phyloP scores from a whole-genome alignment of 169 alveolate genomes.

The Amoebophrya sp. region DNA sequence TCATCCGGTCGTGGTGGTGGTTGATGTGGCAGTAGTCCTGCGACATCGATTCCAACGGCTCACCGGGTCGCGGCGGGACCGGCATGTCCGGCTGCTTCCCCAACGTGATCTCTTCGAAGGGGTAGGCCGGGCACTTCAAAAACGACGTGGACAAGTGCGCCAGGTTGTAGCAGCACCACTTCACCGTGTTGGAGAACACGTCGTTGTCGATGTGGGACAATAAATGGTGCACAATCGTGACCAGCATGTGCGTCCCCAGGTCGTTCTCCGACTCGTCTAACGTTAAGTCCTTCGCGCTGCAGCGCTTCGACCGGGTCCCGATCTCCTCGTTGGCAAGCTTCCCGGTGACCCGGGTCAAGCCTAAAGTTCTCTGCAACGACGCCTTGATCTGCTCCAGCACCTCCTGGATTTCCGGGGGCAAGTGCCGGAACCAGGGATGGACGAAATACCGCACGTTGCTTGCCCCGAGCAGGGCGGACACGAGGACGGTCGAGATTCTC shows the following conservation, averaged over 20 bases:
- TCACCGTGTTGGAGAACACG: background rate
- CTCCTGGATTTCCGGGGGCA: constrained; percentile 27
- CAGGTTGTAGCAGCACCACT: background rate
- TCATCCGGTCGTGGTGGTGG: constrained; percentile 27
- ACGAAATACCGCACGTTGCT: background rate
- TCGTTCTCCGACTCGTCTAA: background rate
- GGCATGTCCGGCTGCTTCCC: background rate
- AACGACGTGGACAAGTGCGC: background rate
- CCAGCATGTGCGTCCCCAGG: background rate
- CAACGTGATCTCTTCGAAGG: background rate
- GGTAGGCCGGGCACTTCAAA: background rate
- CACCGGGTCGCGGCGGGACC: constrained; percentile 27
- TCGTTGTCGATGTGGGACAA: background rate
- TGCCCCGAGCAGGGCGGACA: background rate
- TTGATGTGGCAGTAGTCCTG: background rate
- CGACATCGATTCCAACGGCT: constrained; percentile 28
- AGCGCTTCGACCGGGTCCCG: background rate
- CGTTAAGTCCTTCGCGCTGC: background rate
- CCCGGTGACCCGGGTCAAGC: background rate
- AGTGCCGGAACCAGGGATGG: constrained; percentile 33
- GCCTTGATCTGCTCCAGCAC: constrained; percentile 30
- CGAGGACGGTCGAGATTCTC: background rate
- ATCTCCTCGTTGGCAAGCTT: background rate
- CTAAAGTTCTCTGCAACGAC: constrained; percentile 10
- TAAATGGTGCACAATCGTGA: background rate